Base-by-base conservation (phyloP, 495 filamentous ascomycete species). In the Trichoderma parareesei region DNA sequence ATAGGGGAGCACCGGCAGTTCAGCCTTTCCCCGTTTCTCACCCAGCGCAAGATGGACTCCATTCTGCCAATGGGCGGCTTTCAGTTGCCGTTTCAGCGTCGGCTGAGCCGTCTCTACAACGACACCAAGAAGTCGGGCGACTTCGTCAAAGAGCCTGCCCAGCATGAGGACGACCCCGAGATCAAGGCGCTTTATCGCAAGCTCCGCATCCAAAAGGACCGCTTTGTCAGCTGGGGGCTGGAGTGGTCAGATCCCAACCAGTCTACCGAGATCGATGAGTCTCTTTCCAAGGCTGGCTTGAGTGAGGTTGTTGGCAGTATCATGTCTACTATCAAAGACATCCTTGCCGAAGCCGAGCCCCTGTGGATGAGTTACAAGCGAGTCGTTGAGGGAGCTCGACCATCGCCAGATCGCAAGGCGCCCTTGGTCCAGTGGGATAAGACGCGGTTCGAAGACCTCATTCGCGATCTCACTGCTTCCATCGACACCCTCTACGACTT, bases 401-500 rank as follows among this genome's bases (percentile, higher is more conserved):
- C 71, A 2, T 76, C 76, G 27, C 68, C 43, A 63, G 82, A 82
- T 46, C 77, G 79, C 65, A 81, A 81, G 66, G 67, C 73, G 16
- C 73, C 71, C 14, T 68, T 82, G 38, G 78, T 85, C 61, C 74
- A 78, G 2, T 85, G 82, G 81, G 85, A 88, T 72, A 82, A 82
- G 70, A 76, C 75, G 49, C 76, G 82, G 53, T 88, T 88, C 67
- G 83, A 87, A 66, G 86, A 89, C 55, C 81, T 96, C 3, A 78
- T 94, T 33, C 84, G 81, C 65, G 90, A 96, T 65, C 75, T 96
- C 64, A 94, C 90, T 4, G 85, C 84, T 11, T 92, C 88, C 38
- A 96, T 96, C 70, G 92, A 97, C 74, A 92, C 88, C 0, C 82
- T 97, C 11, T 96, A 93, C 73, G 90, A 95, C 65, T 78, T 97